Evolutionary conservation across 495 filamentous ascomycete species (phyloP).

Genomic region (Talaromyces borbonicus): DNA sequence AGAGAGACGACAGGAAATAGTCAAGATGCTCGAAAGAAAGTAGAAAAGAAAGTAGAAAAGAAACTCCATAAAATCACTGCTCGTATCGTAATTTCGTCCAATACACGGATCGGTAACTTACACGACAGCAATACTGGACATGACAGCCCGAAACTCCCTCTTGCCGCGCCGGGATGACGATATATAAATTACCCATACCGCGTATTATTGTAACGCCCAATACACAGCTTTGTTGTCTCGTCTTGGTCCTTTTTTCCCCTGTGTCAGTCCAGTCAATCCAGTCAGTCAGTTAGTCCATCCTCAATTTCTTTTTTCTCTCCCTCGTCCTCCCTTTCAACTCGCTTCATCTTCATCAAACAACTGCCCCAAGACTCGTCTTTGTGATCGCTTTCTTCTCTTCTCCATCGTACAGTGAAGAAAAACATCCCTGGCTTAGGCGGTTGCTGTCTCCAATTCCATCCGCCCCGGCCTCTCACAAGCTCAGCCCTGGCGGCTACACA

Average conservation of each 20-base stretch:
- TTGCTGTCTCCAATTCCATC: neutral
- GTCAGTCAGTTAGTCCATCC: neutral
- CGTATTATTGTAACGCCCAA: neutral
- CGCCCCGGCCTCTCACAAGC: neutral
- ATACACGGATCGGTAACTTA: too few species aligned
- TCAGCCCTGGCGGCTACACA: slow-evolving; percentile 6
- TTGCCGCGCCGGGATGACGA: neutral
- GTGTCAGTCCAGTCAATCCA: slow-evolving; percentile 2
- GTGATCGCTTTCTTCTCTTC: slow-evolving; percentile 1
- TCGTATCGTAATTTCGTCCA: too few species aligned
- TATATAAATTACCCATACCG: neutral
- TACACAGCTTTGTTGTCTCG: slow-evolving; percentile 1
- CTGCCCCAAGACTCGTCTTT: neutral
- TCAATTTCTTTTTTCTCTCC: neutral
- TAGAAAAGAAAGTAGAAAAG: too few species aligned
- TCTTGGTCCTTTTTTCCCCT: slow-evolving; percentile 1
- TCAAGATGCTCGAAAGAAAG: too few species aligned
- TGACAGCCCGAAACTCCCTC: neutral
- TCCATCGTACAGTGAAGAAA: slow-evolving; percentile 4
- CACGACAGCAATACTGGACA: too few species aligned
- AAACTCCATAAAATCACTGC: too few species aligned
- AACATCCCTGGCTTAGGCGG: slow-evolving; percentile 1
- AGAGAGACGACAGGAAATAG: too few species aligned
- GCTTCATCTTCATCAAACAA: neutral
- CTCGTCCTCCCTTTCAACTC: slow-evolving; percentile 8